Conservation (phyloP, 2,329 filamentous ascomycete species). For the Pseudocercospora musae region DNA sequence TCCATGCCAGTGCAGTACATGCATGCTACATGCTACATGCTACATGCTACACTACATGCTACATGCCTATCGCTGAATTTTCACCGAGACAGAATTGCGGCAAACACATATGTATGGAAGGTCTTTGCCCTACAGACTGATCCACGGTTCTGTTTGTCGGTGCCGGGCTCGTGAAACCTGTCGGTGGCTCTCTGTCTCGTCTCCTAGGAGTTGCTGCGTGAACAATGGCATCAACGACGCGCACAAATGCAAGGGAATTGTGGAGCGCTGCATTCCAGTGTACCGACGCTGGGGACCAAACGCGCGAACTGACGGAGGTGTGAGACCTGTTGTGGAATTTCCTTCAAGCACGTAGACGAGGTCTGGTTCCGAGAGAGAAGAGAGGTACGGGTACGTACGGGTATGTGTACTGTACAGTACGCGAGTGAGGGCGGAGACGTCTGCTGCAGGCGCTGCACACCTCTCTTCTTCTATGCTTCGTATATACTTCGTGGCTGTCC, state of each 20-base stretch:
- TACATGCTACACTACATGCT: background rate
- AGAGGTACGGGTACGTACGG: too few species aligned
- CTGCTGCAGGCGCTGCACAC: too few species aligned
- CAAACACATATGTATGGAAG: background rate
- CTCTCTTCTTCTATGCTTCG: background rate
- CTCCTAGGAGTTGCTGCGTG: background rate
- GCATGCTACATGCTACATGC: background rate
- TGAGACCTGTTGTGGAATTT: background rate
- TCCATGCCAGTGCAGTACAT: background rate
- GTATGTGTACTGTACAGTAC: too few species aligned
- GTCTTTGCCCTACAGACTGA: background rate
- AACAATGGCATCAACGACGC: background rate
- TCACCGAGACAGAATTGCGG: background rate
- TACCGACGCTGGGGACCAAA: background rate
- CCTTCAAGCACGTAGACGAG: background rate
- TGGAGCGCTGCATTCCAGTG: background rate
- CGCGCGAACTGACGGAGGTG: background rate
- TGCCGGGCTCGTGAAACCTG: background rate
- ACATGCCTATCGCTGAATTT: slow-evolving; percentile 2
- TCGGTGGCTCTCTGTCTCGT: background rate
- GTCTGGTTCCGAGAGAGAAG: background rate
- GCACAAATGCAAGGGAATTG: background rate
- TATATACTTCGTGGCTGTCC: background rate
- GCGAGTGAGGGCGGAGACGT: too few species aligned
- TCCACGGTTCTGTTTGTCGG: background rate